Evolutionary conservation across 2,329 filamentous ascomycete species (phyloP), one percentile per base, ranked within the genome.

Genomic region (Fusarium palustre): DNA sequence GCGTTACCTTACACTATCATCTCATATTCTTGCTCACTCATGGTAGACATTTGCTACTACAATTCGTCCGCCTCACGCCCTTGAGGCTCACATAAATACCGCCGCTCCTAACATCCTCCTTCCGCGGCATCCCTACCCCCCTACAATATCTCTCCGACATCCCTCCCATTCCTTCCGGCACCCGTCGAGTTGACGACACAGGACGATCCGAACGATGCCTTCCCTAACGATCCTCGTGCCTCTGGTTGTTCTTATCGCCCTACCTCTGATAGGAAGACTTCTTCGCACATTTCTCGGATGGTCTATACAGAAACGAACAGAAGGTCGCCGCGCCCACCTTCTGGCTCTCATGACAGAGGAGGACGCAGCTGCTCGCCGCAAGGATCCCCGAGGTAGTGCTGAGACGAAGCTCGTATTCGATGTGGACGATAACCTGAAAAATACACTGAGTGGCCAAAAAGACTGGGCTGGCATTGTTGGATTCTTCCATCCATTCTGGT

Each of bases 401-500:
- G 89, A 91, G 68, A 88, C 89, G 30, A 90, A 90, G 52, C 85
- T 93, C 25, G 87, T 90, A 62, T 80, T 83, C 36, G 80, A 84
- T 7, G 74, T 76, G 5, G 83, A 78, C 56, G 59, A 69, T 38
- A 80, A 80, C 24, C 59, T 75, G n/a, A 56, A 68, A 49, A 50
- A 20, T 7, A 71, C 55, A 18, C 53, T 75, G 57, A 80, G 78
- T 13, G 83, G 86, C 3, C 70, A 75, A 61, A 83, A 86, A 70
- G 85, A 91, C 46, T 97, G 92, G 92, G 85, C 90, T 66, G 94
- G 94, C 33, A 89, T 97, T 55, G 88, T 98, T 67, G 96, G 93
- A 47, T 98, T 99, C 85, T 97, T 99, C 78, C 96, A 99, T 79
- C 96, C 96, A 2, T 99, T 97, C 79, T 98, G 96, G 92, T 95